Percentiles rank a stretch among this genome's conserved stretches.
phyloP scores from a whole-genome alignment of 2,329 filamentous ascomycete genomes.

The Macrophomina pseudophaseolina region DNA sequence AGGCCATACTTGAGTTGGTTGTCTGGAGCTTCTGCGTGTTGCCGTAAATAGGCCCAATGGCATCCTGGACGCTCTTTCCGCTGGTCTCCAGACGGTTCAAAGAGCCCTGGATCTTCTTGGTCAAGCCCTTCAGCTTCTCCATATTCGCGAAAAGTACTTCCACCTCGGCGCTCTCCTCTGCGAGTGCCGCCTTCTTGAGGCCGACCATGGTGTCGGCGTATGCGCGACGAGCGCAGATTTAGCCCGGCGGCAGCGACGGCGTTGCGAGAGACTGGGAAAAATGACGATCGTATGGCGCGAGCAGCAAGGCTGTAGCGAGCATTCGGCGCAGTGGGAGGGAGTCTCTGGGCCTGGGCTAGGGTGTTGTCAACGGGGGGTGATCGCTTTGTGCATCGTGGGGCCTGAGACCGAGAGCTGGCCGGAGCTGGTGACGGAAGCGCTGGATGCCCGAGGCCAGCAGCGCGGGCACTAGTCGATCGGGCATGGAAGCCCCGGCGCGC shows the following conservation, averaged over 20 bases:
- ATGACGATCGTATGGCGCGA: background rate
- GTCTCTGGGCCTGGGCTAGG: background rate
- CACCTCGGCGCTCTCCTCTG: slow-evolving; percentile 71
- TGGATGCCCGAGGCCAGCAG: slow-evolving; percentile 19
- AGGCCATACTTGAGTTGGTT: slow-evolving; percentile 73
- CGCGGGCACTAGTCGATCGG: slow-evolving; percentile 23
- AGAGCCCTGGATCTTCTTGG: slow-evolving; percentile 93
- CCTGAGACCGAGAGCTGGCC: slow-evolving; percentile 12
- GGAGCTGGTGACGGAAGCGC: slow-evolving; percentile 24
- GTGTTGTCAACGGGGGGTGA: slow-evolving; percentile 22
- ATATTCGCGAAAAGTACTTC: slow-evolving; percentile 72
- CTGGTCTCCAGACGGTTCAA: slow-evolving; percentile 82
- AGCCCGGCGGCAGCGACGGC: slow-evolving; percentile 29
- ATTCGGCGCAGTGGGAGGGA: slow-evolving; percentile 16
- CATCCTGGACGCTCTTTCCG: slow-evolving; percentile 88
- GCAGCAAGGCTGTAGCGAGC: background rate
- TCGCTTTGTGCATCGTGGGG: slow-evolving; percentile 27
- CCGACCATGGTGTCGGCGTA: slow-evolving; percentile 54
- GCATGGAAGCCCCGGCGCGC: slow-evolving; percentile 16
- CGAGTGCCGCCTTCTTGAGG: slow-evolving; percentile 62
- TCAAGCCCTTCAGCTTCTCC: slow-evolving; percentile 90
- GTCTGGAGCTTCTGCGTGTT: slow-evolving; percentile 89
- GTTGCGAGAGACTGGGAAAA: background rate
- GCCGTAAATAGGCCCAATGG: slow-evolving; percentile 88
- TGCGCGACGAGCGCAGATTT: slow-evolving; percentile 17